Base-by-base conservation (phyloP, 441 rosid species). In the Erysimum cheiri region DNA sequence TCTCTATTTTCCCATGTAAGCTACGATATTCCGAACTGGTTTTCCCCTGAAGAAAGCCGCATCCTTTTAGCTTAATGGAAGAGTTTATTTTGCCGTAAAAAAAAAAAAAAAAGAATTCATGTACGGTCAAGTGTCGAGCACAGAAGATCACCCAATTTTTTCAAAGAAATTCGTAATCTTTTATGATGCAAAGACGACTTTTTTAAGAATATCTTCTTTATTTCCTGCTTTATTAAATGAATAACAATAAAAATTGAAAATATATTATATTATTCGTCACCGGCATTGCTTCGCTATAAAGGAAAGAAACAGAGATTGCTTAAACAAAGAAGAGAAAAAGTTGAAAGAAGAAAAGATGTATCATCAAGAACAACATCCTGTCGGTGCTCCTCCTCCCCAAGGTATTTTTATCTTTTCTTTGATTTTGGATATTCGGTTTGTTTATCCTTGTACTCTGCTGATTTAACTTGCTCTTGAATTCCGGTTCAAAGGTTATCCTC, bases 371-470 rank as follows among this genome's bases (percentile, higher is more conserved):
- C 96, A 84, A 64, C 79, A 85, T 10, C 90, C 92, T 3, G 90
- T 88, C 13, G 85, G 81, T 47, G 90, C 68, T 77, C 96, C 96
- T 75, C 93, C 96, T 31, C 80, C 88, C 6, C 94, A 84, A 80
- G 93, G 96, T 89, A 44, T 47, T 49, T 13, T 31, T 17, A 5
- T 56, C 2, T 4, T 2, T 53, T 53, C 12, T 55, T 8, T 13
- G 12, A n/a, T 10, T 8, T 56, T 44, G 4, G 2, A 1, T 59
- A 35, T n/a, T 33, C 19, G 14, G 53, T 48, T 28, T n/a, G n/a
- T n/a, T 13, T 46, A 35, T 7, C 14, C 11, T 55, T 22, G 22
- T 56, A 9, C 13, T 36, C 13, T 10, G 37, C 15, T 69, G 3
- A 7, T 64, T 35, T 59, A 67, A 35, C 13, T 31, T 59, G 8